Percentiles rank a stretch among this genome's conserved stretches.
These are phyloP conservation scores for Russula sp. DNA, from an alignment of 768 basidiomycete genomes.

Conservation along the genomic window DNA sequence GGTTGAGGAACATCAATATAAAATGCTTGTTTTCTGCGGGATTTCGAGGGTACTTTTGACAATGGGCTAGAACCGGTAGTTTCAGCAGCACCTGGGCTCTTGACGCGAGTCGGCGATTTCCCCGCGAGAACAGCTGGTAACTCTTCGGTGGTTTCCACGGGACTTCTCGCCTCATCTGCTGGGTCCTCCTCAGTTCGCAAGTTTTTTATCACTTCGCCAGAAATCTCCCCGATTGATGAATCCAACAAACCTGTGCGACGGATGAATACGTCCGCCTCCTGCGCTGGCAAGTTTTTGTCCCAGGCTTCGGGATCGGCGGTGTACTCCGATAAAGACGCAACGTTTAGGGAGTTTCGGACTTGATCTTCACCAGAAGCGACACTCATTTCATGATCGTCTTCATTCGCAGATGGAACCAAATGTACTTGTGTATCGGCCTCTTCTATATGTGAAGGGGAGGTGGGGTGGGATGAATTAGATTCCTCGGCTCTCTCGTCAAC, in stretches of 20 bases:
- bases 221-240: background rate
- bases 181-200: background rate
- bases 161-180: background rate
- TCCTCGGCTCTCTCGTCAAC: background rate
- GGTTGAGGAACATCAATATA: conserved; percentile 12
- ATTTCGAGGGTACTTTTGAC: background rate
- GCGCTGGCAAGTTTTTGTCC: background rate
- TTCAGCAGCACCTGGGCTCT: background rate
- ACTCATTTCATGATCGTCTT: background rate
- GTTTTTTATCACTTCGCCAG: background rate
- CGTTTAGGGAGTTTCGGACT: background rate
- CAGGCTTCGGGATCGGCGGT: background rate
- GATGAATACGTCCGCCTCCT: conserved; percentile 3
- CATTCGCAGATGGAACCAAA: background rate
- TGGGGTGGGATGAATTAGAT: background rate
- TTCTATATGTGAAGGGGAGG: background rate
- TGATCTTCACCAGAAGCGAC: conserved; percentile 1
- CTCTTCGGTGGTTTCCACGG: background rate
- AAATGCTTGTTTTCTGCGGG: conserved; percentile 1
- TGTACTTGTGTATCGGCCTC: background rate
- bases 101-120: background rate
- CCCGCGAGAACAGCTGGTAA: no score
- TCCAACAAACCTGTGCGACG: conserved; percentile 8
- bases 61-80: background rate
- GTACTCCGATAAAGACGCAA: background rate